phyloP scores from a whole-genome alignment of 2,329 filamentous ascomycete genomes.

The Penicillium sp. region DNA sequence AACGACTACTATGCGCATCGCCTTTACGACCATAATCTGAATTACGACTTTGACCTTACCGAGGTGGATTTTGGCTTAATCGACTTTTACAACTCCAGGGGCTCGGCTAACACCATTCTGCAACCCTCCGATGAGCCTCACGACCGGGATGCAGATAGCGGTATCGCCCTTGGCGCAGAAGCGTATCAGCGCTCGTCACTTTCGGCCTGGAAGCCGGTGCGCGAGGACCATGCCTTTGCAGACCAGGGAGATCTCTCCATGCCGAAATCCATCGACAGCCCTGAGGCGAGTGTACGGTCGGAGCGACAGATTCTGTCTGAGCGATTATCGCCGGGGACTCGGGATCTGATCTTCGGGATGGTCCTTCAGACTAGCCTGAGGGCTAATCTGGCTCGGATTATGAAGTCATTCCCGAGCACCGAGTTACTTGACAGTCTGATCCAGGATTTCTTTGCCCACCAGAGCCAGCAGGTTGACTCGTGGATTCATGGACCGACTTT shows the following conservation, averaged over 20 bases:
- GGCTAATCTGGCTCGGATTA: conserved; percentile 59
- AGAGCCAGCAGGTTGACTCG: conserved; percentile 45
- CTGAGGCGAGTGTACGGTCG: conserved; percentile 20
- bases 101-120: conserved; percentile 11
- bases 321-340: conserved; percentile 39
- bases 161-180: conserved; percentile 34
- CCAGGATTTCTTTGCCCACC: conserved; percentile 42
- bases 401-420: conserved; percentile 47
- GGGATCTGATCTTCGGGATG: conserved; percentile 68
- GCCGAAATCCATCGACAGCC: conserved; percentile 31
- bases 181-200: conserved; percentile 35
- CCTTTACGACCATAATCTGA: conserved; percentile 26
- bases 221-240: conserved; percentile 30
- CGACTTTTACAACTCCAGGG: conserved; percentile 32
- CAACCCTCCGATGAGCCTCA: conserved; percentile 20
- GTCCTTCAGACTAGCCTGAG: conserved; percentile 63
- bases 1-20: conserved; percentile 32
- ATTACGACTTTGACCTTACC: conserved; percentile 33
- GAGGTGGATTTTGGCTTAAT: conserved; percentile 36
- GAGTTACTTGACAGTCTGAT: conserved; percentile 47
- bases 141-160: conserved; percentile 30
- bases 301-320: conserved; percentile 30
- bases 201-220: conserved; percentile 35
- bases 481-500: conserved; percentile 48
- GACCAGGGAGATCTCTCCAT: conserved; percentile 36